These are phyloP conservation scores for Cercospora zeina DNA, from an alignment of 2,329 filamentous ascomycete genomes.

Conservation along the genomic window DNA sequence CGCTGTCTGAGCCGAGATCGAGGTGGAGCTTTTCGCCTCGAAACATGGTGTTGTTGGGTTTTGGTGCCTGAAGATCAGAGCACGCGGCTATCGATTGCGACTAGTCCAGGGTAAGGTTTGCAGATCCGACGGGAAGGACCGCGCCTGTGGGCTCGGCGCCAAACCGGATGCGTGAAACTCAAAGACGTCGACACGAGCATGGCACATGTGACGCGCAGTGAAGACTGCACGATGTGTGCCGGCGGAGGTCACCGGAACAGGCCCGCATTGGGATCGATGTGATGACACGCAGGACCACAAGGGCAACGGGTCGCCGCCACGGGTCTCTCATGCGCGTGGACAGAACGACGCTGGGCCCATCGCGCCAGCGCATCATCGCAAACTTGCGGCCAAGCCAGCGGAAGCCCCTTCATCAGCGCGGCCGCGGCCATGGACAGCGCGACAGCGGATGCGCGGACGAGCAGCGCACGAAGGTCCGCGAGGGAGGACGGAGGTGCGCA, in stretches of 20 bases:
- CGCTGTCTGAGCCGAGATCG: slow-evolving; percentile 55
- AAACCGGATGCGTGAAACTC: background rate
- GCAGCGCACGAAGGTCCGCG: no score
- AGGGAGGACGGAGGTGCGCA: no score
- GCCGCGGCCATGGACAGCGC: background rate
- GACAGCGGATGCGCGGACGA: background rate
- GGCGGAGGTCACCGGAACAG: background rate
- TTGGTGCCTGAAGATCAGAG: slow-evolving; percentile 11
- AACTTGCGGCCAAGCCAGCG: background rate
- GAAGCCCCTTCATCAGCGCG: background rate
- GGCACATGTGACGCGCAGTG: background rate
- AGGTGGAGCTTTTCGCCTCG: slow-evolving; percentile 63
- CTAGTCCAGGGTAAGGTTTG: background rate
- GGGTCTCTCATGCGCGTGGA: background rate
- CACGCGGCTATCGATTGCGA: background rate
- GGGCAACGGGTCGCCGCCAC: no score
- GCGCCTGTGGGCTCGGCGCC: background rate
- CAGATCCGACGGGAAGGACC: background rate
- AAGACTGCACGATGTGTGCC: background rate
- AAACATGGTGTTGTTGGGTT: slow-evolving; percentile 39
- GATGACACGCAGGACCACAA: background rate
- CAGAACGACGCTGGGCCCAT: background rate
- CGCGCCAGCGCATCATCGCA: slow-evolving; percentile 5
- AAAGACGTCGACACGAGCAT: background rate
- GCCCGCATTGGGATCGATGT: background rate